Evolutionary conservation across 2,329 filamentous ascomycete genomes (phyloP), one percentile per base, ranked within the genome.

Genomic region (Whalleya microplaca): DNA sequence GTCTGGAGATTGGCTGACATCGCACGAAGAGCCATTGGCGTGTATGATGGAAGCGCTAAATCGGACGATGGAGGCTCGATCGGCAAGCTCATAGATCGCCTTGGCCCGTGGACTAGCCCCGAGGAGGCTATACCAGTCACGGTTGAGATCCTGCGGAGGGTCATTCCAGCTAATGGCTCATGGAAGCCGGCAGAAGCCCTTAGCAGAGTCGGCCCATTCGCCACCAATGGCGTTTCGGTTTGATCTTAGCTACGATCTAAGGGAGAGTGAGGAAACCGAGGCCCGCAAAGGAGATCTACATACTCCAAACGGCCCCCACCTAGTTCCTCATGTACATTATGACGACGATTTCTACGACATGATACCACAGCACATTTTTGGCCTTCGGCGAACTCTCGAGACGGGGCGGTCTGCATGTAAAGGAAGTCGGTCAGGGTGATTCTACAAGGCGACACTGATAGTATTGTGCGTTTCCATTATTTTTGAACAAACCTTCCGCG

Each of bases 51-150:
- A 6, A 53, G 54, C 45, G 48, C 59, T 19, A 59, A 61, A 29
- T 61, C 64, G 2, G 62, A 64, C 2, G 69, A 71, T 20, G 67
- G 67, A 5, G 69, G 69, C 41, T 46, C 59, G 16, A 57, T 70
- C 41, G 69, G 69, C 45, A 71, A 66, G 54, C 64, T 72, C 16
- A 65, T 72, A 16, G 69, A 72, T 52, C 66, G 68, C 45, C 56
- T 72, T 18, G 69, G 70, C 16, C 70, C 69, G 23, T 72, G 69
- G 69, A 66, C 66, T 9, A 64, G 55, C 21, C 61, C 66, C 0
- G 70, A 72, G 40, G 69, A 72, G 27, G 55, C 61, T 4, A 64
- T 70, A 49, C 64, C 65, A 12, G 51, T 71, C 27, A 63, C 63
- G 2, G 61, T 72, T 14, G 68, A 71, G 41, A 53, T 71, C 18